Percentiles rank a stretch among this genome's conserved stretches.
Evolutionary conservation across 208 protist species (phyloP).

Genomic region (Acanthamoeba triangularis): DNA sequence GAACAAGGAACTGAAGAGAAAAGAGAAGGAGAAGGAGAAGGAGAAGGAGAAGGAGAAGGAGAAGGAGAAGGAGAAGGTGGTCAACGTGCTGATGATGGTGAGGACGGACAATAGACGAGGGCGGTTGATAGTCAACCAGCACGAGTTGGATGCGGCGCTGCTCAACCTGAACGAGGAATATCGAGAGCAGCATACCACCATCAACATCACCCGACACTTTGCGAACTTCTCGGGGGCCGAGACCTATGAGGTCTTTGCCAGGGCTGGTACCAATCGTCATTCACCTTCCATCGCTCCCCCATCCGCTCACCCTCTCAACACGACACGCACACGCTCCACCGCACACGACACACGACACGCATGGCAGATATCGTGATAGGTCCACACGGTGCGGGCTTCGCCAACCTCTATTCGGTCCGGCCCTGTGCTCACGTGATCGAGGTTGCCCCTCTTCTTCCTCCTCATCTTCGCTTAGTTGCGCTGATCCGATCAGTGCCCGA

Average conservation of each 20-base stretch:
- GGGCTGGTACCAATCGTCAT: background rate
- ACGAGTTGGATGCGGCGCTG: too few relatives aligned
- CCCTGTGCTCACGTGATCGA: slow-evolving; percentile 20
- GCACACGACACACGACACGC: too few relatives aligned
- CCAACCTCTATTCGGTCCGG: background rate
- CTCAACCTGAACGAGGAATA: too few relatives aligned
- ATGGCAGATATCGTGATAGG: background rate
- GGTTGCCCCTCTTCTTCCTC: background rate
- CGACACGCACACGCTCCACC: too few relatives aligned
- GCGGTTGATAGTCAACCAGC: background rate
- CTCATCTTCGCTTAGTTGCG: background rate
- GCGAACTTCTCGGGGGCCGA: background rate
- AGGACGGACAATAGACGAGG: background rate
- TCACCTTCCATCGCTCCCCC: background rate
- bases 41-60: too few relatives aligned
- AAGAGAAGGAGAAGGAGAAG: too few relatives aligned
- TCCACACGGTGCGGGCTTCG: background rate
- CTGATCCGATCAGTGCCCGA: background rate
- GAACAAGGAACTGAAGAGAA: background rate
- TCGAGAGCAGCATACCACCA: too few relatives aligned
- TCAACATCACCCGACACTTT: background rate
- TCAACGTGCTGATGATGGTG: slow-evolving; percentile 1
- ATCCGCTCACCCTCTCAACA: too few relatives aligned
- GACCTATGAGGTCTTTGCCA: background rate
- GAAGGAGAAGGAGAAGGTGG: too few relatives aligned